Conservation (phyloP, 352 stramenopile genomes). For the Phytophthora hybrid region DNA sequence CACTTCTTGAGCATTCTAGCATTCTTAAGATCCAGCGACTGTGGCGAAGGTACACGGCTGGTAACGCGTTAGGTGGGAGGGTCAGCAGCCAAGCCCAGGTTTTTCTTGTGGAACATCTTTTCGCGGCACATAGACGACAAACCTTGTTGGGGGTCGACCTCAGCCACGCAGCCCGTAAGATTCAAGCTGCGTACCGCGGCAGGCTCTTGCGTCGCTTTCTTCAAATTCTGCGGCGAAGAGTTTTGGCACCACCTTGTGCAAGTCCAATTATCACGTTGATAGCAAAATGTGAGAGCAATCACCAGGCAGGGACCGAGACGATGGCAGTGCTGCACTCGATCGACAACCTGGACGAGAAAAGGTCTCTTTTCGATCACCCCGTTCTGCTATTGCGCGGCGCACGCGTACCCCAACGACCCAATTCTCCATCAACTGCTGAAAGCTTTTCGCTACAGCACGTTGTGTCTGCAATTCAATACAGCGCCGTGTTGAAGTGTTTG, state of each 20-base stretch:
- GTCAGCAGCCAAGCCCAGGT: conserved; percentile 38
- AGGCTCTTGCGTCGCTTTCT: conserved; percentile 56
- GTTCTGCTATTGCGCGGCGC: conserved; percentile 45
- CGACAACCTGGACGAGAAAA: conserved; percentile 46
- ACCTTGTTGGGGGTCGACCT: conserved; percentile 27
- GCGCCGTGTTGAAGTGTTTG: conserved; percentile 48
- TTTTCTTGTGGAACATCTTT: conserved; percentile 54
- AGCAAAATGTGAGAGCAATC: conserved; percentile 29
- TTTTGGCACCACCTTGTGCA: conserved; percentile 22
- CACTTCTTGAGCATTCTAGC: conserved; percentile 19
- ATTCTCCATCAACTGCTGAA: conserved; percentile 19
- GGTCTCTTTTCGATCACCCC: conserved; percentile 59
- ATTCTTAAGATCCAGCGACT: conserved; percentile 48
- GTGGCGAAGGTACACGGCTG: conserved; percentile 47
- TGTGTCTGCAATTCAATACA: conserved; percentile 61
- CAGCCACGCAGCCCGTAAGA: conserved; percentile 50
- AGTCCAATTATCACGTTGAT: conserved; percentile 51
- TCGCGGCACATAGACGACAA: conserved; percentile 44
- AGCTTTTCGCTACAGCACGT: conserved; percentile 47
- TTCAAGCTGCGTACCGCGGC: conserved; percentile 65
- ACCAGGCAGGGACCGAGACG: conserved; percentile 36
- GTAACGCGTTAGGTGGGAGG: conserved; percentile 12
- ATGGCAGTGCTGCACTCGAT: conserved; percentile 36
- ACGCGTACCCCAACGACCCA: background rate
- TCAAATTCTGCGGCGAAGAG: conserved; percentile 35